Evolutionary conservation across 2,329 filamentous ascomycete species (phyloP), one percentile per base, ranked within the genome.

Genomic region (Claviceps purpurea): DNA sequence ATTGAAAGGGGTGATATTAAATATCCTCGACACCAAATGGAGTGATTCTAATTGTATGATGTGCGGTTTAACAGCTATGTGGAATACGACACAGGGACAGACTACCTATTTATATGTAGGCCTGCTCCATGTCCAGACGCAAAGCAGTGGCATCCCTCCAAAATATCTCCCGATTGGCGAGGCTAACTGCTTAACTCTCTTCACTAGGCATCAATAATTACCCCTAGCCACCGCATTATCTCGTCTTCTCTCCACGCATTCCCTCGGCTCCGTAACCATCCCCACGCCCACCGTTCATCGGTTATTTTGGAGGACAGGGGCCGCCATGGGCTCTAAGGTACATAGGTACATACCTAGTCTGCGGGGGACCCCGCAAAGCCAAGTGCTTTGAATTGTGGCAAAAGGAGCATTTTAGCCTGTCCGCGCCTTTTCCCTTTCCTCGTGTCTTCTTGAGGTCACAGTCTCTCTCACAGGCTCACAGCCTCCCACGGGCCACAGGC

Each of bases 371-470:
- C 30, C 8, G 26, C 26, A 42, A 13, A 42, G 40, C 18, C 10
- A 42, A 22, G 40, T 20, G 18, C 40, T 42, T 30, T n/a, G 24
- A 45, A 30, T 10, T 30, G 43, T 22, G 22, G 30, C 16, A 45
- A 45, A 24, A 45, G 22, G 24, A 30, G 26, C 24, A 52, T n/a
- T 48, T 52, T 52, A 52, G 26, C 50, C 45, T 52, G 24, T n/a
- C 20, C 18, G 16, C 16, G 39, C 39, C 20, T 48, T 10, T 18
- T 40, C 4, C 16, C 22, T 7, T 48, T 26, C 13, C n/a, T 40
- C 16, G 6, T 20, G 40, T n/a, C n/a, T n/a, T 7, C 39, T 7
- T 18, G 24, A 26, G 24, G 24, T 7, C 6, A 26, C 6, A 7
- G 2, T 26, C 6, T 26, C 24, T 26, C 24, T 26, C 24, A 26